Evolutionary conservation across 306 rosid species (phyloP), one percentile per base, ranked within the genome.

Genomic region (Gastrolobium villosum): DNA sequence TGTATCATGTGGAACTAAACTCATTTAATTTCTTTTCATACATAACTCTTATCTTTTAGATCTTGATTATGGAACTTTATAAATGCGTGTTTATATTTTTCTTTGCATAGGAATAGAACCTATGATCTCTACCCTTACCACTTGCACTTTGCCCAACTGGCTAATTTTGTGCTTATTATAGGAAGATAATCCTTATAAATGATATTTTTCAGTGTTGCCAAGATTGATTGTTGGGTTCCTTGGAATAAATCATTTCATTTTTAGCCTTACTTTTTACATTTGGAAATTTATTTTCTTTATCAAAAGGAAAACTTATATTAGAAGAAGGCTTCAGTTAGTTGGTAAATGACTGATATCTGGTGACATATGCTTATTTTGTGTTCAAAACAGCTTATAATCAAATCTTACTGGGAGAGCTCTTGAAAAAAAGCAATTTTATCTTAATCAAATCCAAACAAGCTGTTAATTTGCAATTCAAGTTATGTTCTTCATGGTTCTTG

Each of bases 401-500:
- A 39, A 53, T 65, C 74, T 76, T 65, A 67, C 44, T 26, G 35
- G 55, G 28, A 53, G 66, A 31, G 46, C 31, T 30, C 41, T 65
- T 53, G 55, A 13, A n/a, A 14, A 75, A 26, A 15, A 13, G 7
- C 5, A 4, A 49, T 53, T 11, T 7, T n/a, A 53, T 65, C 65
- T 30, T 52, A 26, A 60, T 49, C 50, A 75, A 75, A 63, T 62
- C 15, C 40, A 48, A 54, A 55, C 31, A 4, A 62, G 63, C 3
- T 76, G 41, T 34, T 34, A 13, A 56, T 48, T 76, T 80, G 34
- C 50, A 43, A 26, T 32, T 71, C 43, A 50, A 66, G 6, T 76
- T 39, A 76, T 28, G 71, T 8, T 74, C 70, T 31, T 76, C 52
- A 20, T 10, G 35, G 36, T 70, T 52, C 54, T 70, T 78, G 50